Conservation (phyloP, 2,329 filamentous ascomycete species). For the Tolypocladium tundrense region DNA sequence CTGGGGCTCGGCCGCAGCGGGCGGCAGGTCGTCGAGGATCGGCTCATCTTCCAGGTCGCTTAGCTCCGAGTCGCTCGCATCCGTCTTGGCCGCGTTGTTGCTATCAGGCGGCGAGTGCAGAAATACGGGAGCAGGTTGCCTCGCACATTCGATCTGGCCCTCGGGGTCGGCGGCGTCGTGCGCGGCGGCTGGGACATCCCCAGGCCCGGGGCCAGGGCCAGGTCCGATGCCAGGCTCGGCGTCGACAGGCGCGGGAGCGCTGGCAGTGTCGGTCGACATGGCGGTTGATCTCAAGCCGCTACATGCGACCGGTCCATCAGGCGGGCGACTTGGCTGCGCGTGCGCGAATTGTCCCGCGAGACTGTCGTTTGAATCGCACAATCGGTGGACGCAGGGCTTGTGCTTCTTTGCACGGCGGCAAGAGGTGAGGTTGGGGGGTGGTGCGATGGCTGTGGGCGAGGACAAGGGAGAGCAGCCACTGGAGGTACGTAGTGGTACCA, state of each 20-base stretch:
- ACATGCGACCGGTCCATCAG: constrained; percentile 25
- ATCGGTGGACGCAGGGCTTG: background rate
- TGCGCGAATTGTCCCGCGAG: background rate
- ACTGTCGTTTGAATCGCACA: constrained; percentile 1
- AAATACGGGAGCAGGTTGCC: constrained; percentile 29
- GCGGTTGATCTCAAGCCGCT: constrained; percentile 25
- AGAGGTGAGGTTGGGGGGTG: constrained; percentile 2
- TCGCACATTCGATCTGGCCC: constrained; percentile 23
- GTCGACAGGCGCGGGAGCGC: constrained; percentile 29
- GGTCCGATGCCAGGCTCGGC: constrained; percentile 3
- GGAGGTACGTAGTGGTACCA: constrained; percentile 1
- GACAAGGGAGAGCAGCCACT: constrained; percentile 3
- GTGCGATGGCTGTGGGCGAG: background rate
- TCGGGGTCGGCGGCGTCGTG: constrained; percentile 16
- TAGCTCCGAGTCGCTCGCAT: constrained; percentile 53
- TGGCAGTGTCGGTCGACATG: constrained; percentile 48
- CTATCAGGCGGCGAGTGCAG: constrained; percentile 55
- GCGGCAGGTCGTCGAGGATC: constrained; percentile 23
- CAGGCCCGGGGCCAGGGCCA: constrained; percentile 2
- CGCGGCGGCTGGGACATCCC: constrained; percentile 9
- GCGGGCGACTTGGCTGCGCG: constrained; percentile 7
- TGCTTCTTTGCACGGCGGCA: background rate
- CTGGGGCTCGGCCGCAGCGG: constrained; percentile 10
- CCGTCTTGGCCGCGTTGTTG: constrained; percentile 48
- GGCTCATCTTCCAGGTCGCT: constrained; percentile 53